These are phyloP conservation scores for Kwoniella botswanensis DNA, from an alignment of 768 basidiomycete species.

Conservation along the genomic window DNA sequence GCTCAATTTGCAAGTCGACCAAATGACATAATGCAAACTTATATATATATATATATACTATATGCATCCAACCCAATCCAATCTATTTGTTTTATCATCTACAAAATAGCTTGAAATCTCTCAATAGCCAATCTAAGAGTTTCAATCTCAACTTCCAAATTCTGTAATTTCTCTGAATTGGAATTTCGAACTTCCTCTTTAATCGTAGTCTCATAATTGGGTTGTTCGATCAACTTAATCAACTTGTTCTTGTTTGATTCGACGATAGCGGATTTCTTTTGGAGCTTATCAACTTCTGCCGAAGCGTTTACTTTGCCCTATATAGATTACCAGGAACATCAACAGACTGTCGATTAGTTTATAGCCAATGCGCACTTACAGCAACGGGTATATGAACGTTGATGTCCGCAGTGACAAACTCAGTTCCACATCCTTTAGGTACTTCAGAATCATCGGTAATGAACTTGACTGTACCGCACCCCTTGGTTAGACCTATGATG, in stretches of 20 bases:
- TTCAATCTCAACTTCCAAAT: conserved; percentile 77
- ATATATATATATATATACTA: background rate
- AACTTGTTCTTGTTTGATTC: conserved; percentile 76
- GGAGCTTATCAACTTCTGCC: conserved; percentile 82
- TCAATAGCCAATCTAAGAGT: conserved; percentile 72
- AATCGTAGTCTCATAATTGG: conserved; percentile 79
- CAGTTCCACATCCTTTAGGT: conserved; percentile 85
- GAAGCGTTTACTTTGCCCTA: conserved; percentile 90
- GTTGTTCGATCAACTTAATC: conserved; percentile 70
- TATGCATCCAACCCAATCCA: background rate
- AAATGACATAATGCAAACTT: too few species aligned
- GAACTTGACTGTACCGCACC: conserved; percentile 76
- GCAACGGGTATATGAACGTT: conserved; percentile 83
- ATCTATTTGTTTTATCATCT: background rate
- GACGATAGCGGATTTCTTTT: conserved; percentile 83
- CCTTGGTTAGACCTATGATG: conserved; percentile 82
- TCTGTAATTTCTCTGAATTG: conserved; percentile 84
- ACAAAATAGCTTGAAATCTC: conserved; percentile 65
- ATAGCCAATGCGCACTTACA: conserved; percentile 61
- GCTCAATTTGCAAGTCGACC: too few species aligned
- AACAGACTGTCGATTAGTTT: background rate
- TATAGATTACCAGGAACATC: background rate
- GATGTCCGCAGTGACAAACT: conserved; percentile 74
- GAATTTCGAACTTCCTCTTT: conserved; percentile 73
- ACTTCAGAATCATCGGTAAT: conserved; percentile 70